Conservation (phyloP, 441 rosid genomes). For the Gossypium aridum region DNA sequence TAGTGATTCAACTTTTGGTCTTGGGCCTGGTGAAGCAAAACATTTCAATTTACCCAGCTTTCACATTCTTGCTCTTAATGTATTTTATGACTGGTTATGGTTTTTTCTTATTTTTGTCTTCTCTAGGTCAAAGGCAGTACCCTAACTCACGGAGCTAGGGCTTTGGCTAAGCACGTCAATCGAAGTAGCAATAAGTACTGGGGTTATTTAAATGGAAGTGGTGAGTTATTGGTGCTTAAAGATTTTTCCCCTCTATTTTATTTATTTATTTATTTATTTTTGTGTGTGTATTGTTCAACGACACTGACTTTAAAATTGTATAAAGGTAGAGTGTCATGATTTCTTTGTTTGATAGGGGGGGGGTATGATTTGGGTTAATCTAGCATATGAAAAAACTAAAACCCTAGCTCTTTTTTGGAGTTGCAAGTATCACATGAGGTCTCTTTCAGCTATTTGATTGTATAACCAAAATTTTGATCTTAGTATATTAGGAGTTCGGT, state of each 20-base stretch:
- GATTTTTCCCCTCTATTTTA: not conserved
- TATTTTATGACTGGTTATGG: not conserved
- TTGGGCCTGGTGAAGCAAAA: not conserved
- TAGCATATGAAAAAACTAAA: not conserved
- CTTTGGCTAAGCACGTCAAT: constrained; percentile 64
- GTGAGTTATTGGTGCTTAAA: constrained; percentile 31
- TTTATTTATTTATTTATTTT: not conserved
- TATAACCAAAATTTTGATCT: not conserved
- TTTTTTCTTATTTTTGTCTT: constrained; percentile 7
- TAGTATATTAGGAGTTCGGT: not conserved
- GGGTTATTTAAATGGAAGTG: constrained; percentile 57
- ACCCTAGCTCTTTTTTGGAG: not conserved
- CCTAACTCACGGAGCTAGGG: constrained; percentile 74
- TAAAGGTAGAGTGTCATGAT: not conserved
- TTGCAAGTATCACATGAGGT: not conserved
- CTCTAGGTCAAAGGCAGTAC: constrained; percentile 55
- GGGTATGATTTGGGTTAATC: not conserved
- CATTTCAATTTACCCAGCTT: not conserved
- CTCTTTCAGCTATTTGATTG: not conserved
- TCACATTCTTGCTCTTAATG: not conserved
- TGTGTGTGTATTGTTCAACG: not conserved
- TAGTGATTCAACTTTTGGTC: not conserved
- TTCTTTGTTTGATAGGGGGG: not conserved
- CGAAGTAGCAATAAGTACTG: constrained; percentile 49
- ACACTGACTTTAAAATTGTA: not conserved